Base-by-base conservation (phyloP, 495 filamentous ascomycete species). In the Penicillium fimorum region DNA sequence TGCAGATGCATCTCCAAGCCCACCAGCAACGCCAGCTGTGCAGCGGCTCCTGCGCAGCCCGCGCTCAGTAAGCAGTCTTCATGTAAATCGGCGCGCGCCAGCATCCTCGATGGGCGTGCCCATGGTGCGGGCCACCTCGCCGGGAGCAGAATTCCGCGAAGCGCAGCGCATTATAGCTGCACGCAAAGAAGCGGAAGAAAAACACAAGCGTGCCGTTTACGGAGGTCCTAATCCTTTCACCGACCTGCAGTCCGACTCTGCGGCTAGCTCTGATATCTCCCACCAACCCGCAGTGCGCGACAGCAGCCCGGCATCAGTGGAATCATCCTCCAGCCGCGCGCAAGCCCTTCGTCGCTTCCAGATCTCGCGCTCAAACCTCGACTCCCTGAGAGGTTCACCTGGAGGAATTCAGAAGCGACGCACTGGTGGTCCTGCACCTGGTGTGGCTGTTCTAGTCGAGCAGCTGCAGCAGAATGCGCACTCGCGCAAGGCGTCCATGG, bases 71-170 rank as follows among this genome's bases (percentile, higher is more conserved):
- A 79, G 76, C 62, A 77, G 69, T 47, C 50, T 74, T 17, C 57
- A 64, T 53, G 52, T 72, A 13, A 57, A 58, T 18, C 53, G 54
- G 25, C 55, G 64, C 7, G 47, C 59, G 5, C 35, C 49, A 29
- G 10, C 64, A 48, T 53, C 55, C 10, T 59, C 57, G 11, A 63
- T 35, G 17, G 70, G 68, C 20, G 68, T 79, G 3, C 76, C 76
- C 15, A 32, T 62, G 24, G 74, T 79, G 25, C 67, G 75, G 32
- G 71, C 75, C 13, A 79, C 76, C 0, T 77, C 76, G 0, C 76
- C 76, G 1, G 76, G 76, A 15, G 76, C 75, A 3, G 76, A 79
- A 59, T 59, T 77, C 42, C 70, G 75, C 20, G 75, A 75, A 41
- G 72, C 66, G 17, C 69, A 69, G 54, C 69, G 70, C 12, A 25